phyloP scores from a whole-genome alignment of 768 basidiomycete genomes.

The Leccinum variicolor region DNA sequence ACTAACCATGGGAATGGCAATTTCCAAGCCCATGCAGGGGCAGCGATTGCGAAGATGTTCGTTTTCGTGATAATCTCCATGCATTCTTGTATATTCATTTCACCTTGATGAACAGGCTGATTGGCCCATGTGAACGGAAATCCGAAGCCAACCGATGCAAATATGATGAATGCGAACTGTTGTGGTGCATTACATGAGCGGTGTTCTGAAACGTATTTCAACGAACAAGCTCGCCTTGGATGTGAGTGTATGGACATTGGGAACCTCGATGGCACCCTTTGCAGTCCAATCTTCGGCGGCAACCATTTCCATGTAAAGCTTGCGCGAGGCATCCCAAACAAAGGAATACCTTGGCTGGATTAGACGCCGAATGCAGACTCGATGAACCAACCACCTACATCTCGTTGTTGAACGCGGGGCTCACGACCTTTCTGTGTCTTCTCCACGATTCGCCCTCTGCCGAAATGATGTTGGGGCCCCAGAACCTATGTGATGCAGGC shows the following conservation, averaged over 20 bases:
- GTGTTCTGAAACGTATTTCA: not conserved
- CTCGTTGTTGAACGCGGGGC: constrained; percentile 23
- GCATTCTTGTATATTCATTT: constrained; percentile 22
- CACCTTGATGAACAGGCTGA: constrained; percentile 11
- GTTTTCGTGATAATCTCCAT: constrained; percentile 13
- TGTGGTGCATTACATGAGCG: not conserved
- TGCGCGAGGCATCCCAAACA: constrained; percentile 19
- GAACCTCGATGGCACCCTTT: constrained; percentile 16
- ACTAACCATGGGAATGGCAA: constrained; percentile 19
- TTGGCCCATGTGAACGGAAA: constrained; percentile 21
- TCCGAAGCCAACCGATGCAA: constrained; percentile 24
- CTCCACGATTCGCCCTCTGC: constrained; percentile 16
- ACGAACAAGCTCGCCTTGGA: constrained; percentile 13
- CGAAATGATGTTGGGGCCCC: constrained; percentile 18
- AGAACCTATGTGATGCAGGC: constrained; percentile 5
- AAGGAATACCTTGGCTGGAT: constrained; percentile 15
- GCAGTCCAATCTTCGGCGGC: constrained; percentile 15
- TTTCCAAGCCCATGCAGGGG: constrained; percentile 22
- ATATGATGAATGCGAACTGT: constrained; percentile 21
- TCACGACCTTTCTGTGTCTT: constrained; percentile 18
- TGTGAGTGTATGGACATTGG: constrained; percentile 13
- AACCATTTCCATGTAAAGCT: constrained; percentile 20
- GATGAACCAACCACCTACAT: constrained; percentile 11
- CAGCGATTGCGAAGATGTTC: constrained; percentile 14
- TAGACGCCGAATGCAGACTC: not conserved